phyloP scores from a whole-genome alignment of 441 rosid genomes.

The Monsonia emarginata region DNA sequence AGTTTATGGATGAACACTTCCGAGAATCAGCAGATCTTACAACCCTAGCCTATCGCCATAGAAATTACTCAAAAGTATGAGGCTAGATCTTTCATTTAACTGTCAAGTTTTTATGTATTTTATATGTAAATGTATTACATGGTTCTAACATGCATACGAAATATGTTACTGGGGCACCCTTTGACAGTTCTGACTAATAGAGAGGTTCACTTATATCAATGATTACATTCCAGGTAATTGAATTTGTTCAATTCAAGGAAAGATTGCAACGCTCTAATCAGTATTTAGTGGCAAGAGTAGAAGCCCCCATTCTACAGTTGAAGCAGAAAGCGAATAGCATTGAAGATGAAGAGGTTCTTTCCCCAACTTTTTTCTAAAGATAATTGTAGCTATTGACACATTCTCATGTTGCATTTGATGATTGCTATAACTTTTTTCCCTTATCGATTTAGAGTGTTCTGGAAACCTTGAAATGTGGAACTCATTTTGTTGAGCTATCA shows the following conservation, averaged over 20 bases:
- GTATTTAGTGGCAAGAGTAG: constrained; percentile 65
- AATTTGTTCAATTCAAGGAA: constrained; percentile 93
- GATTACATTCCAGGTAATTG: constrained; percentile 59
- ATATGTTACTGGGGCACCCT: neutral
- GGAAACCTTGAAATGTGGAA: constrained; percentile 59
- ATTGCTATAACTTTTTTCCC: constrained; percentile 11
- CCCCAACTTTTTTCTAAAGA: neutral
- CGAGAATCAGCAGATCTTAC: constrained; percentile 98
- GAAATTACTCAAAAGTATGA: constrained; percentile 95
- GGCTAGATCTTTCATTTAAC: neutral
- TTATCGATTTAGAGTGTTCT: constrained; percentile 47
- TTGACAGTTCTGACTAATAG: constrained; percentile 1
- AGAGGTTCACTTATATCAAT: constrained; percentile 10
- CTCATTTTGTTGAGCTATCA: constrained; percentile 65
- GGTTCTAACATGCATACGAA: neutral
- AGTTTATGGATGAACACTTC: constrained; percentile 97
- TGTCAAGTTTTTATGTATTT: neutral
- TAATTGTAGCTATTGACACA: neutral
- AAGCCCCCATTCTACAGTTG: constrained; percentile 61
- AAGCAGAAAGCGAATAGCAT: constrained; percentile 69
- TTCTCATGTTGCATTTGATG: constrained; percentile 4
- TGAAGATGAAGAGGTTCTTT: constrained; percentile 66
- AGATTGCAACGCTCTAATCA: constrained; percentile 72
- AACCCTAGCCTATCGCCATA: constrained; percentile 90
- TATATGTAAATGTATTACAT: neutral